Evolutionary conservation across 345 rosid species (phyloP), one percentile per base, ranked within the genome.

Genomic region (Eutrema japonicum): DNA sequence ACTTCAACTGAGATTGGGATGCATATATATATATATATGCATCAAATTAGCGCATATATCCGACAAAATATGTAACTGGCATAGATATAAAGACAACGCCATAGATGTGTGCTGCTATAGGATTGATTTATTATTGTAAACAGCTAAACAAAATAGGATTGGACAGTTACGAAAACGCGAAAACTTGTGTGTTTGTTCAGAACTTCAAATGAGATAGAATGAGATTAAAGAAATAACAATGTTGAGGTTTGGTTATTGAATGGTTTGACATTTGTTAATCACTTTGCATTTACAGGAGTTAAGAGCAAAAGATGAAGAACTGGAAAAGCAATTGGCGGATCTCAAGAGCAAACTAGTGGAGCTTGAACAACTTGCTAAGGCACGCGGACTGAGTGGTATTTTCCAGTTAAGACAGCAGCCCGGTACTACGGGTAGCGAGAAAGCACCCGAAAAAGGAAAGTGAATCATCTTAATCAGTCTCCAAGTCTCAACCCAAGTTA

Each of bases 291-390:
- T 75, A 53, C 78, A 87, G 97, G 96, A 70, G 60, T 66, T 90
- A 66, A 83, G 85, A 80, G 55, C 75, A 71, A 86, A 85, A 82
- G 93, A 92, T 43, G 94, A 92, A 52, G 81, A 54, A 33, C 74
- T 90, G 27, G 82, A 82, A 49, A 83, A 68, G 78, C 85, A 88
- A 85, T 63, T 92, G 40, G 83, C 84, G 14, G 80, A 75, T 60
- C 85, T 95, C n/a, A 79, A 61, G 62, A 74, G 76, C 29, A 87
- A 87, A 63, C 77, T 94, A 67, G 83, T 66, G 47, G 96, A 92
- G 79, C 65, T 95, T 57, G 99, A 90, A 84, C 81, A 85, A 66
- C 96, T 88, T 29, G 90, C 97, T 7, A 86, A 66, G 67, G 67
- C 78, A 59, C 84, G 78, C 16, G 96, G 99, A 47, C 88, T 92